Evolutionary conservation across 768 basidiomycete genomes (phyloP), one percentile per base, ranked within the genome.

Genomic region (Psilocybe cyanescens): DNA sequence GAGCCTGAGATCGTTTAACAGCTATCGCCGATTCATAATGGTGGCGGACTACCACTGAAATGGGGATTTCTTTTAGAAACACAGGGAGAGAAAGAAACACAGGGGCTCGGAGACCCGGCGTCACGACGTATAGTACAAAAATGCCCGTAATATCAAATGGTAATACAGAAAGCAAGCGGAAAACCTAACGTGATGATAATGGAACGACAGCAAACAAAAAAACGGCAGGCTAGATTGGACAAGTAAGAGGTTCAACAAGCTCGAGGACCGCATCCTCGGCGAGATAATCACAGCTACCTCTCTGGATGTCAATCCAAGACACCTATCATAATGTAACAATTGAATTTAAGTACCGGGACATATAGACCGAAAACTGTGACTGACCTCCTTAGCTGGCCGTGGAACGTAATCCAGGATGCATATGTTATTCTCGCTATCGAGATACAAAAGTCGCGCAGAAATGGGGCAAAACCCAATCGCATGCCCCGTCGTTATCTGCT

Each of bases 381-480:
- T 44, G 5, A 44, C 41, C 41, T 44, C 41, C 9, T 12, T 14
- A 6, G 24, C 28, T 17, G 55, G 9, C 31, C 39, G 14, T 30
- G 51, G 52, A 29, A 60, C 16, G 44, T 52, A 60, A 29, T 60
- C 50, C 17, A 46, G 28, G 33, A 60, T 60, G 28, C 35, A 46
- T 14, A 60, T 53, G 12, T 54, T n/a, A 9, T 33, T 24, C 17
- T 46, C 39, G 19, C 44, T 44, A 17, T 61, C 47, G 24, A 39
- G 14, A 44, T 46, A 61, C 12, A 52, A 55, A n/a, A 61, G 30
- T 29, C 60, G 46, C 19, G 45, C 60, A 30, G 60, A 50, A 17
- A 61, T 35, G 4, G 60, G 55, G 49, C 60, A 61, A 37, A 61
- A 61, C 19, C 7, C 51, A 14, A 53, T 37, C 3, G n/a, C 16